Evolutionary conservation across 202 grass and related monocot species (phyloP), one percentile per base, ranked within the genome.

Genomic region (Panicum hallii): DNA sequence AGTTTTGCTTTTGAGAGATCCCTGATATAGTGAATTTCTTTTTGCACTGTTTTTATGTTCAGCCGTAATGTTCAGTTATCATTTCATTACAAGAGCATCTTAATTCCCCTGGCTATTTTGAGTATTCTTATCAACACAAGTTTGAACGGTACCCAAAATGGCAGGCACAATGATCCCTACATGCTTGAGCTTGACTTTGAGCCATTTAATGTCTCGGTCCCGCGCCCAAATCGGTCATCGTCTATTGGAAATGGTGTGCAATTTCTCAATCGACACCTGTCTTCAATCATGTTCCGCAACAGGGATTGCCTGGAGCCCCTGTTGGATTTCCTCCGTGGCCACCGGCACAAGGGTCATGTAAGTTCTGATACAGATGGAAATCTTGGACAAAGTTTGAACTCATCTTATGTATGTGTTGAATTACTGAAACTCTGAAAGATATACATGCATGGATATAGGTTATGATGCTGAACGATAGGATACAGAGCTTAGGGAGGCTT

Each of bases 211-310:
- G 91, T 74, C 15, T 94, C 90, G 10, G 89, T 92, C 72, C 97
- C 93, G 17, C 92, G 90, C 12, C 97, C 93, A 0, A 94, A 65
- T 64, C 81, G 93, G 15, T 99, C 97, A 4, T 94, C 93, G 5
- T 99, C 97, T 7, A 99, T 99, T 77, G 97, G 97, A 79, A 99
- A 99, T 82, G 97, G 97, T 0, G 97, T 99, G 70, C 97, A 94
- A 67, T 99, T 99, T 79, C 92, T 99, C 52, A 99, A 99, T 67
- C 74, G 93, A 19, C 97, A 99, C 63, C 58, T 99, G 65, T 99
- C 97, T n/a, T 99, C 97, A 1, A 92, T 94, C 81, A 92, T 99
- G 97, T 99, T 99, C 82, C 87, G 88, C 16, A 92, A 99, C 82
- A 96, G 86, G 77, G 97, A 99, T 83, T 96, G 91, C 72, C 67